phyloP scores from a whole-genome alignment of 73 alveolate species.

The Urostyla sp. region DNA sequence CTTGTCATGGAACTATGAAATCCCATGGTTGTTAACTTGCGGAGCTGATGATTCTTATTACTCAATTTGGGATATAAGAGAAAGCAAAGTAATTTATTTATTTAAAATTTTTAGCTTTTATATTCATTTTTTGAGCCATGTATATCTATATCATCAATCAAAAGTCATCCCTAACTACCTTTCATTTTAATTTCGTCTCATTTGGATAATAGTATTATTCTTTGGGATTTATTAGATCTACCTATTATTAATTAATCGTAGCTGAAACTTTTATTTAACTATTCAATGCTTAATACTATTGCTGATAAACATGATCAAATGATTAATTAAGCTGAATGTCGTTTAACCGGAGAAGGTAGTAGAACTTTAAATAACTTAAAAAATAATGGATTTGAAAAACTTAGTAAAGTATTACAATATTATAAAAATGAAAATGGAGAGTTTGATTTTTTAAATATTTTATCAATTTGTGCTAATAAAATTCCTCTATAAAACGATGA shows the following conservation, averaged over 20 bases:
- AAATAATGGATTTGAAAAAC: slow-evolving; percentile 8
- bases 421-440: slow-evolving; percentile 61
- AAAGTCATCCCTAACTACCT: slow-evolving; percentile 73
- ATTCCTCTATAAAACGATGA: slow-evolving; percentile 29
- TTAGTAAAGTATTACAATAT: slow-evolving; percentile 25
- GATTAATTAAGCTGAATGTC: slow-evolving; percentile 25
- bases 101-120: too few relatives aligned
- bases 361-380: neutral
- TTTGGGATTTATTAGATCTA: slow-evolving; percentile 66
- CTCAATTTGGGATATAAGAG: slow-evolving; percentile 79
- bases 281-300: neutral
- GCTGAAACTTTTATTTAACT: slow-evolving; percentile 18
- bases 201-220: slow-evolving; percentile 77
- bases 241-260: slow-evolving; percentile 2
- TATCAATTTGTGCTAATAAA: slow-evolving; percentile 37
- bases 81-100: slow-evolving; percentile 64
- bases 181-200: slow-evolving; percentile 81
- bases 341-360: slow-evolving; percentile 48
- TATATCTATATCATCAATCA: slow-evolving; percentile 79
- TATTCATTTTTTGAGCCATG: slow-evolving; percentile 71
- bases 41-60: slow-evolving; percentile 83
- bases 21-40: slow-evolving; percentile 76
- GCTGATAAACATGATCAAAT: slow-evolving; percentile 56
- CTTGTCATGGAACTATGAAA: slow-evolving; percentile 82
- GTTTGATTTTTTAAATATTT: slow-evolving; percentile 61